Base-by-base conservation (phyloP, 164 flowering plant species). In the Houttuynia cordata region DNA sequence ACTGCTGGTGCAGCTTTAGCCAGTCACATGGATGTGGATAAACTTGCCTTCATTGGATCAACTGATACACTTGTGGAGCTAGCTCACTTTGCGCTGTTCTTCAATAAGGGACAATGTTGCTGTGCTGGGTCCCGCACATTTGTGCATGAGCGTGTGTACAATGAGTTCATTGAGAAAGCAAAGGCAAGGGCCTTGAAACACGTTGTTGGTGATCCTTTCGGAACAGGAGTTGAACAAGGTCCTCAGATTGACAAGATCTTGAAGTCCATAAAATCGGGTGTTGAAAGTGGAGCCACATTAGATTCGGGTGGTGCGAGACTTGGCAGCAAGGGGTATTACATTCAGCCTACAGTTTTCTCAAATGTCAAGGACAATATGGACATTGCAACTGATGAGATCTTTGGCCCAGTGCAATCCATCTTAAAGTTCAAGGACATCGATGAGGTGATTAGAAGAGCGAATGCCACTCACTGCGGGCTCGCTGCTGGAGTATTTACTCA, bases 341-440 rank as follows among this genome's bases (percentile, higher is more conserved):
- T 92, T 54, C 83, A 89, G 76, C 98, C 97, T 8, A 92, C 98
- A 19, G 95, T 92, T 60, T 92, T 92, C 84, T 84, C 98, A 39
- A 79, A 87, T 76, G 97, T 89, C 64, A 59, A 91, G 97, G 98
- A 93, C 58, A 76, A 77, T 57, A 87, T 88, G 96, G 58, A 68
- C 73, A 93, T 92, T 34, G 97, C 96, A 21, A 58, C 71, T 45
- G 96, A 93, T 50, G 98, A 93, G 68, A 93, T 93, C 54, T 93
- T 93, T 61, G 98, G 98, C 49, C 98, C 98, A 5, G 98, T 93
- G 37, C 97, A 88, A 66, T 62, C 85, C 58, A 81, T 91, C 75
- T 73, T 89, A 71, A 91, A 91, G 63, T 91, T 78, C 89, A 88
- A 80, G 98, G 88, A 86, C 64, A 58, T 78, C 25, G 68, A 80